Base-by-base conservation (phyloP, 768 basidiomycete genomes). In the Collybiopsis luxurians region DNA sequence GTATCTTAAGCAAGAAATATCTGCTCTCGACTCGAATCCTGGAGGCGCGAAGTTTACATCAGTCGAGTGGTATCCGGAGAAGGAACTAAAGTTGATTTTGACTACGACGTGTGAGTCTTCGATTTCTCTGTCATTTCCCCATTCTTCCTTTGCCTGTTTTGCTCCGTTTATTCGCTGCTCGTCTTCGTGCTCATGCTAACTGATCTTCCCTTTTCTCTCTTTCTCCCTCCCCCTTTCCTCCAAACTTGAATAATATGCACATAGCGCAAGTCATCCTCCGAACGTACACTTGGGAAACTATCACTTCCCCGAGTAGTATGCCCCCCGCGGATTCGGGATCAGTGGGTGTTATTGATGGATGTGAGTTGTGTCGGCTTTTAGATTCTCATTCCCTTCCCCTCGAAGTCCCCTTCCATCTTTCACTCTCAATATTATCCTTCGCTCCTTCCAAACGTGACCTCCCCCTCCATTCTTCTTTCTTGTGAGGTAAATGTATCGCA, bases 1-100 rank as follows among this genome's bases (percentile, higher is more conserved):
- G 90, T 97, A 98, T 73, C 81, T 98, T 57, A 98, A 98, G 71
- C 93, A 96, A 67, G 92, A 95, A 67, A 75, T 97, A 34, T 64
- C 72, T 19, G 83, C 86, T 78, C 82, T 1, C 7, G 60, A 65
- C 9, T 58, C 66, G 9, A 70, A 66, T 4, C 38, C 61, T 36
- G 70, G 84, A n/a, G n/a, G n/a, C n/a, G n/a, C n/a, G n/a, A n/a
- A n/a, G 49, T 93, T 96, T 64, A 90, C 85, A 0, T 85, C 82
- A 5, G 75, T 95, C 12, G 61, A 65, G 15, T 99, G 96, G 96
- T 94, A 98, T 66, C 90, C 95, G 0, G 97, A 98, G 69, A 71
- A 82, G 36, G 72, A 89, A 0, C 66, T 88, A 19, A 75, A 75
- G 53, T 64, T 98, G 7, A 78, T 88, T 17, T 68, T 93, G 23